Conservation (phyloP, 495 filamentous ascomycete species). For the Sporormia fimetaria region DNA sequence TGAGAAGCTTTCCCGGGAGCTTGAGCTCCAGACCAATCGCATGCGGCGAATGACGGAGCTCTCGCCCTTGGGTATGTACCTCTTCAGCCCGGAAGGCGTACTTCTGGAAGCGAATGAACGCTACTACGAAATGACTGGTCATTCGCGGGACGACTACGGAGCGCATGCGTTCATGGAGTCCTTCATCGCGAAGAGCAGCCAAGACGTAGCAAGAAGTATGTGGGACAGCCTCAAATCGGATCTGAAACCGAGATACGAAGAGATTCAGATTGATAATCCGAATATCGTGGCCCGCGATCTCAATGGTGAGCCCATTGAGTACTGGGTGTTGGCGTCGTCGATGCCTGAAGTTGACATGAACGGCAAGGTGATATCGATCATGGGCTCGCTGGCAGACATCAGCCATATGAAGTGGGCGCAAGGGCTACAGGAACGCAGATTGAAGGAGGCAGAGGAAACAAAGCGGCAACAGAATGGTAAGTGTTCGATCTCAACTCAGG, state of each 20-base stretch:
- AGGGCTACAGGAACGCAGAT: constrained; percentile 9
- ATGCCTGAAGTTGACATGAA: constrained; percentile 11
- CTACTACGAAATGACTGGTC: constrained; percentile 30
- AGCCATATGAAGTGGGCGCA: constrained; percentile 19
- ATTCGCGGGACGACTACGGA: constrained; percentile 19
- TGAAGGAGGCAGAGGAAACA: constrained; percentile 16
- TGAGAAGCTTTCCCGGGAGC: constrained; percentile 11
- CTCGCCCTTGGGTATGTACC: constrained; percentile 18
- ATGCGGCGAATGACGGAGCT: constrained; percentile 19
- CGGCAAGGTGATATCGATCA: constrained; percentile 6
- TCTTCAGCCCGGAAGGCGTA: constrained; percentile 15
- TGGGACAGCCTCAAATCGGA: constrained; percentile 18
- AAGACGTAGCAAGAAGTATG: constrained; percentile 11
- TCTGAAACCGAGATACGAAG: constrained; percentile 11
- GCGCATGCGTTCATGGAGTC: constrained; percentile 4
- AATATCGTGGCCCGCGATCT: constrained; percentile 2
- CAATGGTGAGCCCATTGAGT: constrained; percentile 15
- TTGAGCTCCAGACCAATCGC: constrained; percentile 16
- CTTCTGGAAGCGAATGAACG: constrained; percentile 15
- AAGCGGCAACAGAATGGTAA: constrained; percentile 15
- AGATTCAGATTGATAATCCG: constrained; percentile 12
- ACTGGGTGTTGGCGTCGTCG: constrained; percentile 17
- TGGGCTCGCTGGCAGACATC: constrained; percentile 18
- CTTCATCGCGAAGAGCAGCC: constrained; percentile 12
- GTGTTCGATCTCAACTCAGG: no score